phyloP scores from a whole-genome alignment of 208 protist genomes.

The Leptomonas seymouri region DNA sequence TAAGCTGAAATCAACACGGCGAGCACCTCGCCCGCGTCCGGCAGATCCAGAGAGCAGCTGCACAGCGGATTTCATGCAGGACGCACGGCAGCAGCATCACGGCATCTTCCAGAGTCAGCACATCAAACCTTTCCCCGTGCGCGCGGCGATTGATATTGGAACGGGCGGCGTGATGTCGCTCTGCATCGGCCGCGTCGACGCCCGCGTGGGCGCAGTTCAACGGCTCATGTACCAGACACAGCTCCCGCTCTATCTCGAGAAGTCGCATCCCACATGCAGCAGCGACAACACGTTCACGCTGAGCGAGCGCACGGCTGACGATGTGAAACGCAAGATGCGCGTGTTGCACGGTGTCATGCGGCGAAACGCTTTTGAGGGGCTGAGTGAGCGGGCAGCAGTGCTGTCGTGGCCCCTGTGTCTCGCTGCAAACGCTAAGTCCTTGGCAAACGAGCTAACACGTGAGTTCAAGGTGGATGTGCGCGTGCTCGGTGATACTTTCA shows the following conservation, averaged over 20 bases:
- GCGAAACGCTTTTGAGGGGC: conserved; percentile 58
- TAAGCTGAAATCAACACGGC: too few relatives aligned
- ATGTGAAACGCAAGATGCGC: conserved; percentile 76
- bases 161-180: conserved; percentile 74
- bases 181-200: conserved; percentile 81
- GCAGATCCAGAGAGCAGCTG: too few relatives aligned
- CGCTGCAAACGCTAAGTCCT: conserved; percentile 45
- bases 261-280: conserved; percentile 1
- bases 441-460: conserved; percentile 58
- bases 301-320: conserved; percentile 56
- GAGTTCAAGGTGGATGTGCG: conserved; percentile 78
- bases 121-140: conserved; percentile 81
- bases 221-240: conserved; percentile 83
- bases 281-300: conserved; percentile 36
- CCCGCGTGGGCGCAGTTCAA: conserved; percentile 41
- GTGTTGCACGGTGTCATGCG: conserved; percentile 68
- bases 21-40: too few relatives aligned
- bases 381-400: conserved; percentile 76
- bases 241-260: conserved; percentile 68
- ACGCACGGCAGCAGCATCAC: conserved; percentile 8
- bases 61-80: too few relatives aligned
- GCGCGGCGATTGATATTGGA: conserved; percentile 88
- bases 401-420: conserved; percentile 78
- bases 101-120: conserved; percentile 81
- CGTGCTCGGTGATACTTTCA: conserved; percentile 65